A percentile compares a stretch with the other conserved stretches of the same genome.
phyloP scores from a whole-genome alignment of 2,329 filamentous ascomycete species.

The Penicillium sp. region DNA sequence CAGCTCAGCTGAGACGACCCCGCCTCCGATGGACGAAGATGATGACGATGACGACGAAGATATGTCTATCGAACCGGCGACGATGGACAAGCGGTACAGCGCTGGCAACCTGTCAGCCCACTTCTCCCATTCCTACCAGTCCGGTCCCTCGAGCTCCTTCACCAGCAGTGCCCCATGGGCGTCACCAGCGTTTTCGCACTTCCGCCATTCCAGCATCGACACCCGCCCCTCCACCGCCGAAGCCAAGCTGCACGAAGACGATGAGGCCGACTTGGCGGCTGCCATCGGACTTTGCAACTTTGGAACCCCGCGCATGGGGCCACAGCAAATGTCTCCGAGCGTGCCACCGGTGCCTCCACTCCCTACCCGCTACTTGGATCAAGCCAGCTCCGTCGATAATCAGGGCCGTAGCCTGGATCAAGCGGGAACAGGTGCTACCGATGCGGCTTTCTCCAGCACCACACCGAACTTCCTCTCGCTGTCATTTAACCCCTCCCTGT shows the following conservation, averaged over 20 bases:
- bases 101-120: conserved; percentile 31
- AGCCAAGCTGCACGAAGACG: conserved; percentile 63
- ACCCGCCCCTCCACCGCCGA: conserved; percentile 71
- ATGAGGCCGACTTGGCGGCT: conserved; percentile 78
- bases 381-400: too few species aligned
- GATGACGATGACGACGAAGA: conserved; percentile 32
- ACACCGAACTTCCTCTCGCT: too few species aligned
- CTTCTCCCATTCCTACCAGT: conserved; percentile 74
- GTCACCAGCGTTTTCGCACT: conserved; percentile 45
- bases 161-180: conserved; percentile 46
- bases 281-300: conserved; percentile 86
- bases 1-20: conserved; percentile 87
- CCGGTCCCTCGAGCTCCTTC: conserved; percentile 51
- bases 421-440: too few species aligned
- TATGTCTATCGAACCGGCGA: conserved; percentile 44
- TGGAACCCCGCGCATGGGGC: conserved; percentile 62
- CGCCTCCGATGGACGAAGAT: conserved; percentile 61
- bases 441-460: too few species aligned
- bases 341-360: conserved; percentile 81
- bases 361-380: conserved; percentile 66
- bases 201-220: conserved; percentile 67
- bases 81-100: conserved; percentile 51
- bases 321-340: conserved; percentile 52
- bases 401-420: too few species aligned
- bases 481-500: conserved; percentile 38